Percentiles rank a stretch among this genome's conserved stretches.
These are phyloP conservation scores for Santalum album DNA, from an alignment of 164 flowering plant species.

Conservation along the genomic window DNA sequence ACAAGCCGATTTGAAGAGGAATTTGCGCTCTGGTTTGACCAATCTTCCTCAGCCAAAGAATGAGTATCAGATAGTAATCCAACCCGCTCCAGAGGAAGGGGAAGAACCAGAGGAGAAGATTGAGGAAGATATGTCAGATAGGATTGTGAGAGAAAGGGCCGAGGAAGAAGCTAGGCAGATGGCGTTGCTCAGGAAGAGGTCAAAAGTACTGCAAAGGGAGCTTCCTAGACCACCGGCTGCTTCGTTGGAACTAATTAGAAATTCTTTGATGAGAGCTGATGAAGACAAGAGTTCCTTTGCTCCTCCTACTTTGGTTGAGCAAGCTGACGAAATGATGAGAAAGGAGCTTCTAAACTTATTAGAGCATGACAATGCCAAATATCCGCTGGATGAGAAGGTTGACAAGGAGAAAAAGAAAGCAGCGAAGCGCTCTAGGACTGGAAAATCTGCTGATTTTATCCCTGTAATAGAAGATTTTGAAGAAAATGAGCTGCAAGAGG, in stretches of 20 bases:
- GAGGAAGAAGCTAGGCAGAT: conserved; percentile 84
- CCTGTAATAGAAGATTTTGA: conserved; percentile 80
- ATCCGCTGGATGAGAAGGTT: conserved; percentile 71
- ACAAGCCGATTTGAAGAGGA: conserved; percentile 71
- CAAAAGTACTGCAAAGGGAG: conserved; percentile 96
- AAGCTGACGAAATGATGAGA: conserved; percentile 86
- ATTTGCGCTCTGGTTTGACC: conserved; percentile 61
- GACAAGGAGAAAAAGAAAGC: conserved; percentile 80
- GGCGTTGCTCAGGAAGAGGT: conserved; percentile 86
- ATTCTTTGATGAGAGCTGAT: conserved; percentile 61
- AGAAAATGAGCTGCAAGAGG: conserved; percentile 69
- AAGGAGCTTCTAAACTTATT: conserved; percentile 73
- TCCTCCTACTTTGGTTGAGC: conserved; percentile 84
- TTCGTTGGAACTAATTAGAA: conserved; percentile 73
- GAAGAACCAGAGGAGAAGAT: conserved; percentile 86
- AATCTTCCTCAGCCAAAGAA: conserved; percentile 91
- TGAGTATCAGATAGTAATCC: conserved; percentile 82
- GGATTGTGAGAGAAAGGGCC: conserved; percentile 81
- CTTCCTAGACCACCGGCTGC: conserved; percentile 90
- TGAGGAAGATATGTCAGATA: conserved; percentile 98
- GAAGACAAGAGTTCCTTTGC: conserved; percentile 95
- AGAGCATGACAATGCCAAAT: conserved; percentile 95
- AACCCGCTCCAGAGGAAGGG: conserved; percentile 64
- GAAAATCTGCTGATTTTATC: conserved; percentile 31
- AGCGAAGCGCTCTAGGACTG: conserved; percentile 46